A percentile compares a stretch with the other conserved stretches of the same genome.
phyloP scores from a whole-genome alignment of 2,329 filamentous ascomycete genomes.

The Cordyceps fumosorosea region DNA sequence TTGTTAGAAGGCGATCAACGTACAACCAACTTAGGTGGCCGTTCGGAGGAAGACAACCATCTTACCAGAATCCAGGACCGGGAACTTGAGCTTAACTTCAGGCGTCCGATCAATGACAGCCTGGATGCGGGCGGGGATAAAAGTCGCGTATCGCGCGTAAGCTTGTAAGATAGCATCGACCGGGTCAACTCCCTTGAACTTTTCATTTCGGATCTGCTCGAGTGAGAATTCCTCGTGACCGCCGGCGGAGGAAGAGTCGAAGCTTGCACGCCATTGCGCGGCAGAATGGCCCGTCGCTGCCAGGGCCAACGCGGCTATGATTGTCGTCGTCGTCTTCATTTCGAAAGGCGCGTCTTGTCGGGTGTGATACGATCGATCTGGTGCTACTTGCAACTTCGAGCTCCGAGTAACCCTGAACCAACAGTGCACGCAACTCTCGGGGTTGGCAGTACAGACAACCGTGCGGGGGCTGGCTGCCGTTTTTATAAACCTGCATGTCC shows the following conservation, averaged over 20 bases:
- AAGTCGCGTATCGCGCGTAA: conserved; percentile 31
- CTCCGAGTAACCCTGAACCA: background rate
- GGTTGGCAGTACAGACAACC: no score
- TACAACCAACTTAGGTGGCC: background rate
- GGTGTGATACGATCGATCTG: no score
- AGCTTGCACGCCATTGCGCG: background rate
- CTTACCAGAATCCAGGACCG: conserved; percentile 6
- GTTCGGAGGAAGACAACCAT: background rate
- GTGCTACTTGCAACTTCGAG: background rate
- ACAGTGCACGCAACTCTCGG: no score
- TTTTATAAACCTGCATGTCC: background rate
- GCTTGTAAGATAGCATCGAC: conserved; percentile 24
- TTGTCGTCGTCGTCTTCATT: conserved; percentile 2
- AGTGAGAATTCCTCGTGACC: conserved; percentile 21
- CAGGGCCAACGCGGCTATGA: background rate
- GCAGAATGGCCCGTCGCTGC: background rate
- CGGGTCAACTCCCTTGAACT: conserved; percentile 28
- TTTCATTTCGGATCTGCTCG: conserved; percentile 27
- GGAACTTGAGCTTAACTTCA: conserved; percentile 21
- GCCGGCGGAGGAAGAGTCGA: background rate
- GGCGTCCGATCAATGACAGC: conserved; percentile 20
- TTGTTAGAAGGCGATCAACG: background rate
- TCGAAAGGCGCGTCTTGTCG: background rate
- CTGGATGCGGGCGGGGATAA: conserved; percentile 23
- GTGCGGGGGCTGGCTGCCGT: background rate